phyloP scores from a whole-genome alignment of 164 flowering plant genomes.

The Magnolia changhungtana region DNA sequence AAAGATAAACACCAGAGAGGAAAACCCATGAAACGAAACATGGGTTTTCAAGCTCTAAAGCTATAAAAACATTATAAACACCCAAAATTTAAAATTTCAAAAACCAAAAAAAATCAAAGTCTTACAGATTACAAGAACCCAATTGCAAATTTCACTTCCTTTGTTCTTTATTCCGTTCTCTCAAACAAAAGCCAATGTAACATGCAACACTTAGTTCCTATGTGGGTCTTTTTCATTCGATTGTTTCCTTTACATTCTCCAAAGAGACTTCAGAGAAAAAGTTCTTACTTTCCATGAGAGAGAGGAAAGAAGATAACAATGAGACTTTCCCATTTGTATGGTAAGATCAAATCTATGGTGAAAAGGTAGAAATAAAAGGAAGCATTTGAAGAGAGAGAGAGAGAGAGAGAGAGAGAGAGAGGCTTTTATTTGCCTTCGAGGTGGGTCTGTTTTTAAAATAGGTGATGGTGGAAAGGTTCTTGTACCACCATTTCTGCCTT shows the following conservation, averaged over 20 bases:
- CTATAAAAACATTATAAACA: not conserved
- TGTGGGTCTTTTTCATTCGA: not conserved
- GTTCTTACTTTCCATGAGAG: not conserved
- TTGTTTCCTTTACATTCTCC: not conserved
- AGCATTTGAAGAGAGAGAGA: not conserved
- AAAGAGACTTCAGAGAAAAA: not conserved
- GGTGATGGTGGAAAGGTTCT: constrained; percentile 3
- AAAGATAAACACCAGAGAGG: not conserved
- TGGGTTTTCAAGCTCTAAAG: not conserved
- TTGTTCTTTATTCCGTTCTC: not conserved
- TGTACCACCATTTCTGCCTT: not conserved
- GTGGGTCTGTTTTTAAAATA: not conserved
- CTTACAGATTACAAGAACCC: not conserved
- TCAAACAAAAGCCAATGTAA: not conserved
- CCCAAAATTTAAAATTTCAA: not conserved
- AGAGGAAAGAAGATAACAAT: not conserved
- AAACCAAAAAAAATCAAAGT: not conserved
- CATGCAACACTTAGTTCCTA: not conserved
- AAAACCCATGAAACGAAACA: not conserved
- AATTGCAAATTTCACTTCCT: constrained; percentile 1
- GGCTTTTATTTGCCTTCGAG: not conserved
- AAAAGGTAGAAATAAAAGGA: not conserved
- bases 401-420: not conserved
- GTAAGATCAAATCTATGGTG: not conserved
- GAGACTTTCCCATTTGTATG: not conserved